Conservation (phyloP, 1,284 basidiomycete genomes). For the Apiotrichum gracile region DNA sequence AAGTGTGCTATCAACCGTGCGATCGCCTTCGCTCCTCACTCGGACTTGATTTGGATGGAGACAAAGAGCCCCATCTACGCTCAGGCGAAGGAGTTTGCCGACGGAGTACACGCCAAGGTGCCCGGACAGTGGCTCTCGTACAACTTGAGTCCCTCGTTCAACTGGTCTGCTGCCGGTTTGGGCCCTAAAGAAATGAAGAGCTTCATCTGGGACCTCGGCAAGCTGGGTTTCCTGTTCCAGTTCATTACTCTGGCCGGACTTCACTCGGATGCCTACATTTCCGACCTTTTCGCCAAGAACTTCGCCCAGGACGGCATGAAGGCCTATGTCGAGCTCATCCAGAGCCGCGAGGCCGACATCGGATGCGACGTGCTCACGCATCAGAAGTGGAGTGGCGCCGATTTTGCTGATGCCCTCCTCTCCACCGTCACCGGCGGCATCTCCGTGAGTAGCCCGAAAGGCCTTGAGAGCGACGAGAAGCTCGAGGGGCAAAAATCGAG, state of each 20-base stretch:
- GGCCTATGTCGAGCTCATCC: conserved; percentile 56
- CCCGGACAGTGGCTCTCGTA: conserved; percentile 91
- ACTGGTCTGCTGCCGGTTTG: conserved; percentile 78
- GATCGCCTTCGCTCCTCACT: conserved; percentile 86
- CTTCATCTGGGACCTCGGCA: conserved; percentile 73
- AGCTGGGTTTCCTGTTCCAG: conserved; percentile 63
- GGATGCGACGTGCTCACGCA: conserved; percentile 78
- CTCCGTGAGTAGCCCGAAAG: no score
- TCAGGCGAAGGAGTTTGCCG: conserved; percentile 89
- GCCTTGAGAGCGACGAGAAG: no score
- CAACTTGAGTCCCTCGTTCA: conserved; percentile 89
- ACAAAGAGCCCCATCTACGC: conserved; percentile 92
- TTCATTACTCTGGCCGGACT: conserved; percentile 97
- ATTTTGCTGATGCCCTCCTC: conserved; percentile 84
- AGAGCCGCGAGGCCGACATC: conserved; percentile 78
- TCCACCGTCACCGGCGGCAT: conserved; percentile 93
- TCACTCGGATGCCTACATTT: conserved; percentile 96
- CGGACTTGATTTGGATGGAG: conserved; percentile 95
- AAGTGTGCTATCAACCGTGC: conserved; percentile 89
- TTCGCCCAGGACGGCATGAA: conserved; percentile 76
- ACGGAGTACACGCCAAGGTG: conserved; percentile 71
- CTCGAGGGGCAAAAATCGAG: no score
- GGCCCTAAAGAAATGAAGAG: conserved; percentile 76
- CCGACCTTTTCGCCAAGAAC: conserved; percentile 79
- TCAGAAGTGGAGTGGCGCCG: conserved; percentile 75